A percentile compares a stretch with the other conserved stretches of the same genome.
Evolutionary conservation across 2,329 filamentous ascomycete species (phyloP).

Genomic region (Lasiodiplodia theobromae): DNA sequence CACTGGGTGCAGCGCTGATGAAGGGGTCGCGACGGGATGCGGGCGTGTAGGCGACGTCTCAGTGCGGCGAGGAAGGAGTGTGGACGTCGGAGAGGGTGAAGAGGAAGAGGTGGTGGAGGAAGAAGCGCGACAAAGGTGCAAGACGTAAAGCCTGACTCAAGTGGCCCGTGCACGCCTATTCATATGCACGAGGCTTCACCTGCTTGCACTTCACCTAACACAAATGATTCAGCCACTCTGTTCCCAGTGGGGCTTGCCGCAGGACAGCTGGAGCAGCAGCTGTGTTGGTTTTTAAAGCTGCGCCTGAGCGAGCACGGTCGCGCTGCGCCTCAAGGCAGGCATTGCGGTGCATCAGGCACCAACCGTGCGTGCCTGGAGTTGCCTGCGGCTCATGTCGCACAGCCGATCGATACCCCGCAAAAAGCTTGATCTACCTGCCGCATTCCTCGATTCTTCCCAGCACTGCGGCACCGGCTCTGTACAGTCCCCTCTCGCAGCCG

Average conservation of each 20-base stretch:
- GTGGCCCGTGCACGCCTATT: neutral
- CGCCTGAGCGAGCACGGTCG: no score
- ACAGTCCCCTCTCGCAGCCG: no score
- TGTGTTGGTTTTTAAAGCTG: neutral
- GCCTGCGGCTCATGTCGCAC: slow-evolving; percentile 18
- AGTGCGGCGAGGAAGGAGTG: neutral
- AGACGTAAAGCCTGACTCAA: slow-evolving; percentile 2
- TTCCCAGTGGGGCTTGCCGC: neutral
- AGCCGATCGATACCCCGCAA: slow-evolving; percentile 19
- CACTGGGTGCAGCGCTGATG: neutral
- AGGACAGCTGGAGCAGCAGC: no score
- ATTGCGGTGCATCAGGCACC: slow-evolving; percentile 12
- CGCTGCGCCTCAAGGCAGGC: neutral
- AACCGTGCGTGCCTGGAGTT: neutral
- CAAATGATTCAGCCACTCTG: neutral
- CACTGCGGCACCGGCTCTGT: neutral
- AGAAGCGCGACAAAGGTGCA: slow-evolving; percentile 18
- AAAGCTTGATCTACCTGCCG: slow-evolving; percentile 16
- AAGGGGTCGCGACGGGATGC: neutral
- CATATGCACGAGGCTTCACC: neutral
- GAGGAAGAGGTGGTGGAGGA: slow-evolving; percentile 12
- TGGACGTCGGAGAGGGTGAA: slow-evolving; percentile 4
- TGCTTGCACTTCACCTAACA: neutral
- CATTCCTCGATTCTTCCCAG: neutral
- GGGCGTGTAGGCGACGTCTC: neutral